A percentile compares a stretch with the other conserved stretches of the same genome.
These are phyloP conservation scores for Turritis glabra DNA, from an alignment of 345 rosid genomes.

Conservation along the genomic window DNA sequence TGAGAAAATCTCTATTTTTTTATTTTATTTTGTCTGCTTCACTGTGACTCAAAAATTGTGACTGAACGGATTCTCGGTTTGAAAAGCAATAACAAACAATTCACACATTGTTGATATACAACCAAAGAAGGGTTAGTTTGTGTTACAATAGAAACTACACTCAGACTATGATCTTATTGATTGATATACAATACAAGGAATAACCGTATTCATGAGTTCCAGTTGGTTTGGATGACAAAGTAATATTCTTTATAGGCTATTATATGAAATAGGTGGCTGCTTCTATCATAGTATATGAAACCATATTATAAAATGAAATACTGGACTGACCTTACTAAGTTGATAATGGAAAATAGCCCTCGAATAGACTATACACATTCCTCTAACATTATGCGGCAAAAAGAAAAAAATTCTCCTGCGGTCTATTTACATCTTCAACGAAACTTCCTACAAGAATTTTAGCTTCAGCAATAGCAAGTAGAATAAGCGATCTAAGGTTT, in stretches of 20 bases:
- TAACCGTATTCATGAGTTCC: not conserved
- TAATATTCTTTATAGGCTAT: not conserved
- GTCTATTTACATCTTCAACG: slow-evolving; percentile 37
- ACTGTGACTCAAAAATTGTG: no score
- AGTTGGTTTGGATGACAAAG: not conserved
- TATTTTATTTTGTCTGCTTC: no score
- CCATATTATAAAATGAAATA: no score
- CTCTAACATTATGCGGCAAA: slow-evolving; percentile 23
- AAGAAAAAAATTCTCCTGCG: not conserved
- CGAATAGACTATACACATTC: slow-evolving; percentile 6
- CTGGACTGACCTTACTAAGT: slow-evolving; percentile 6
- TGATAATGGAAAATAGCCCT: slow-evolving; percentile 9
- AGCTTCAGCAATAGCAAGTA: no score
- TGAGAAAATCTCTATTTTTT: no score
- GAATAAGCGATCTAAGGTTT: slow-evolving; percentile 21
- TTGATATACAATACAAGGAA: not conserved
- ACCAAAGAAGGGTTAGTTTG: not conserved
- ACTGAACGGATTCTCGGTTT: no score
- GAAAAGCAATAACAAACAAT: not conserved
- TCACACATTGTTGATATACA: not conserved
- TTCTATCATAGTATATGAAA: not conserved
- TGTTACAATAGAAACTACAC: not conserved
- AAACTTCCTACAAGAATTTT: slow-evolving; percentile 10
- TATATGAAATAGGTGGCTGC: no score
- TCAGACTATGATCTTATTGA: not conserved